Conservation (phyloP, 2,329 filamentous ascomycete species). For the Botryosphaeria dothidea region DNA sequence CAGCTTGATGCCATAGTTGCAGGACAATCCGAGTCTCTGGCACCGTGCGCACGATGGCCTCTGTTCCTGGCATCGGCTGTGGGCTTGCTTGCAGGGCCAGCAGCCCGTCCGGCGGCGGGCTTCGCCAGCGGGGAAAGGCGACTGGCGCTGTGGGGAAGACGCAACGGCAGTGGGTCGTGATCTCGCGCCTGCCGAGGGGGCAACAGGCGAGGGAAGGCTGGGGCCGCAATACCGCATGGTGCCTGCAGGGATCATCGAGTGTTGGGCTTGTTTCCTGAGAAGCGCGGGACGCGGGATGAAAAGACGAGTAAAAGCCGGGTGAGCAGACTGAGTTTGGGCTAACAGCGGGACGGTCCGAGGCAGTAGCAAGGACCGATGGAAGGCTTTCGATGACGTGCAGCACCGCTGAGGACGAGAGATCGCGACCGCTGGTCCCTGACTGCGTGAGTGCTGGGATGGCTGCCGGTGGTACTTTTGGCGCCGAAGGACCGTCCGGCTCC, state of each 20-base stretch:
- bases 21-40: slow-evolving; percentile 27
- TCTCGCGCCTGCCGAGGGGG: too few species aligned
- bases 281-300: not conserved
- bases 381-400: not conserved
- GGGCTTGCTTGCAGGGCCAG: slow-evolving; percentile 28
- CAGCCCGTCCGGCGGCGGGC: slow-evolving; percentile 20
- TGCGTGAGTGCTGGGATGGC: not conserved
- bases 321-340: not conserved
- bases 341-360: not conserved
- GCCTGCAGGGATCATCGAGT: too few species aligned
- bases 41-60: slow-evolving; percentile 31
- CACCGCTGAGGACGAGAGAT: not conserved
- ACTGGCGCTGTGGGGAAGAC: too few species aligned
- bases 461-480: not conserved
- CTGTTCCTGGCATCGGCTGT: slow-evolving; percentile 36
- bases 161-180: too few species aligned
- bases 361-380: not conserved
- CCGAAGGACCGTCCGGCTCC: not conserved
- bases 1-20: slow-evolving; percentile 28
- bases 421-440: not conserved
- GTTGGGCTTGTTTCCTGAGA: too few species aligned
- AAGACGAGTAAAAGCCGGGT: not conserved
- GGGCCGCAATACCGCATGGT: too few species aligned
- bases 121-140: not conserved
- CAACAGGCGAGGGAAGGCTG: too few species aligned